Conservation (phyloP, 495 filamentous ascomycete species). For the Penicillium bialowiezense region DNA sequence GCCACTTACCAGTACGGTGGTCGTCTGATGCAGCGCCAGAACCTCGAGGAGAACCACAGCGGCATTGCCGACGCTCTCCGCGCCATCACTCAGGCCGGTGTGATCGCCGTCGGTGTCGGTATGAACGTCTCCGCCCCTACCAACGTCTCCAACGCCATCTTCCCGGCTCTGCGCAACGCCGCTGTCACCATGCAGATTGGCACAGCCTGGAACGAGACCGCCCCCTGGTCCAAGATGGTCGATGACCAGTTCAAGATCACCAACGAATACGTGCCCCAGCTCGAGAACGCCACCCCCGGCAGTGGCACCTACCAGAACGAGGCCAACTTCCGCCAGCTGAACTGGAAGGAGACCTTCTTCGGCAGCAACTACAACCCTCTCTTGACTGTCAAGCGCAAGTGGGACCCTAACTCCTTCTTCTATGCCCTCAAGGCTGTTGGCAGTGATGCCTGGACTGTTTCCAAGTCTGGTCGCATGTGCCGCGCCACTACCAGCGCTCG, state of each 20-base stretch:
- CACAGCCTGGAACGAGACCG: conserved; percentile 41
- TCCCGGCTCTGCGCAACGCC: conserved; percentile 54
- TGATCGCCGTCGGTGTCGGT: conserved; percentile 44
- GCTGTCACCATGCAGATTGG: conserved; percentile 46
- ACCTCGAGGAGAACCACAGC: conserved; percentile 44
- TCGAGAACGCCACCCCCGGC: conserved; percentile 42
- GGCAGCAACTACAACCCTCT: conserved; percentile 44
- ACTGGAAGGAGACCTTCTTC: conserved; percentile 55
- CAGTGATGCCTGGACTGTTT: conserved; percentile 45
- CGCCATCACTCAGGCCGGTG: conserved; percentile 37
- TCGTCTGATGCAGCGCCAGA: conserved; percentile 53
- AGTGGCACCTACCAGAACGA: conserved; percentile 42
- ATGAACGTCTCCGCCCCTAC: conserved; percentile 37
- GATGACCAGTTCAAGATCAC: conserved; percentile 39
- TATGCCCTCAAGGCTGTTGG: conserved; percentile 61
- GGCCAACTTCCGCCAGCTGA: conserved; percentile 47
- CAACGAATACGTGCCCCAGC: conserved; percentile 37
- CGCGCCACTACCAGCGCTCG: neutral
- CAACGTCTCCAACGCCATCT: conserved; percentile 51
- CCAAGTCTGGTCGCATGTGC: conserved; percentile 30
- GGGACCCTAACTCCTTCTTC: conserved; percentile 57
- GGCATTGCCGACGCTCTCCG: conserved; percentile 36
- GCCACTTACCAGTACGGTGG: conserved; percentile 54
- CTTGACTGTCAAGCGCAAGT: conserved; percentile 37
- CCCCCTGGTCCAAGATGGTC: conserved; percentile 41